Base-by-base conservation (phyloP, 73 alveolate species). In the Stentor roeselii region DNA sequence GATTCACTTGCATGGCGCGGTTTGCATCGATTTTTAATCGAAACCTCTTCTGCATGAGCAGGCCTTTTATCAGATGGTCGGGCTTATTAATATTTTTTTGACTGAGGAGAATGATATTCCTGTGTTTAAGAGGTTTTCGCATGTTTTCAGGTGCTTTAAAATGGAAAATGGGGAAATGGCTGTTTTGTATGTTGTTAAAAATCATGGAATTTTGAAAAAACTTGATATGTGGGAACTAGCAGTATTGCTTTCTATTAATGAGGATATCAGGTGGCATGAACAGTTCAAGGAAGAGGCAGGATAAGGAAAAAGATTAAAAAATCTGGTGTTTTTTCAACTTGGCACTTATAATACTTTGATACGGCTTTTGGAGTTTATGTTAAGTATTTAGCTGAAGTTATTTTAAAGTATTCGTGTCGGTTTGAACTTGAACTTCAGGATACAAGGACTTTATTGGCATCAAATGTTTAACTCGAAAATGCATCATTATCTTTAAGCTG, bases 401-500 rank as follows among this genome's bases (percentile, higher is more conserved):
- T 76, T 2, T 37, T 32, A 14, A 76, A 39, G 59, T 76, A 39
- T 37, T 27, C 75, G 0, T 39, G 74, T 32, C 14, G 30, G 60
- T 76, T n/a, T 2, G 21, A 76, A 21, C 2, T 76, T 31, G 34
- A 67, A 31, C n/a, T 32, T 6, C 82, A 76, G 6, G 84, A 76
- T 37, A 39, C n/a, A 32, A 38, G n/a, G 35, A 76, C 74, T 38
- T 76, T 76, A 2, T n/a, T n/a, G n/a, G n/a, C n/a, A n/a, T n/a
- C n/a, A n/a, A n/a, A n/a, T n/a, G n/a, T n/a, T n/a, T n/a, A 76
- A 27, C 67, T 76, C 36, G 84, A 76, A 76, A 40, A 40, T 15
- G 80, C 41, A 1, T 14, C 80, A 21, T 36, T 40, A 1, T 14
- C 80, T n/a, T 27, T 67, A 32, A 67, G 37, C 37, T 27, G 2